These are phyloP conservation scores for Phytopythium chamaehyphon DNA, from an alignment of 352 stramenopile genomes.

Conservation along the genomic window DNA sequence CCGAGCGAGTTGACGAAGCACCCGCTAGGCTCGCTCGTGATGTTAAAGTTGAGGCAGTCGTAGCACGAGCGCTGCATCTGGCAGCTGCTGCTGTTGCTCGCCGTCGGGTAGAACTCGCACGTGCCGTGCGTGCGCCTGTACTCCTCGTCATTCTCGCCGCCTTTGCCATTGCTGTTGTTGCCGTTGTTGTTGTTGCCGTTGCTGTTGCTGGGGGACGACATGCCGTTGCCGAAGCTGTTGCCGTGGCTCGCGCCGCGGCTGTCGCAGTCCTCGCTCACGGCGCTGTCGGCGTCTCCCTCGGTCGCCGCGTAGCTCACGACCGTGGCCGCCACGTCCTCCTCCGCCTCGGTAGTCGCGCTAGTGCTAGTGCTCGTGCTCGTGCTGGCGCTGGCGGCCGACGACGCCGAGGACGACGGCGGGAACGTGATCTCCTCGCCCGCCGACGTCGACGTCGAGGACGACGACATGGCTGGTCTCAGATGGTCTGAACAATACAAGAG, in stretches of 20 bases:
- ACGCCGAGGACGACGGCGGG: conserved; percentile 4
- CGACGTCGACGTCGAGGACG: conserved; percentile 14
- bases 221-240: conserved; percentile 9
- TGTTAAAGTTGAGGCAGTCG: conserved; percentile 48
- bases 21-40: conserved; percentile 22
- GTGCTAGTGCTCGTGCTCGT: neutral
- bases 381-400: neutral
- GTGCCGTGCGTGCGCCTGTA: conserved; percentile 31
- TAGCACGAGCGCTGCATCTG: conserved; percentile 40
- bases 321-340: neutral
- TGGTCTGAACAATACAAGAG: too few species aligned
- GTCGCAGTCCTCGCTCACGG: neutral
- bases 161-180: conserved; percentile 4
- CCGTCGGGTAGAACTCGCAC: conserved; percentile 34
- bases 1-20: conserved; percentile 34
- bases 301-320: neutral
- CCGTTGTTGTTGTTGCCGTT: conserved; percentile 1
- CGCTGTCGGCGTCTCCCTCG: neutral
- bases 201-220: too few species aligned
- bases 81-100: conserved; percentile 26
- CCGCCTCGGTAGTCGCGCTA: too few species aligned
- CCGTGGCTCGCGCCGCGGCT: conserved; percentile 1
- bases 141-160: conserved; percentile 6
- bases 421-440: conserved; percentile 24
- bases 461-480: conserved; percentile 23